Conservation (phyloP, 1,284 basidiomycete species). For the Melampsora allii-populina region DNA sequence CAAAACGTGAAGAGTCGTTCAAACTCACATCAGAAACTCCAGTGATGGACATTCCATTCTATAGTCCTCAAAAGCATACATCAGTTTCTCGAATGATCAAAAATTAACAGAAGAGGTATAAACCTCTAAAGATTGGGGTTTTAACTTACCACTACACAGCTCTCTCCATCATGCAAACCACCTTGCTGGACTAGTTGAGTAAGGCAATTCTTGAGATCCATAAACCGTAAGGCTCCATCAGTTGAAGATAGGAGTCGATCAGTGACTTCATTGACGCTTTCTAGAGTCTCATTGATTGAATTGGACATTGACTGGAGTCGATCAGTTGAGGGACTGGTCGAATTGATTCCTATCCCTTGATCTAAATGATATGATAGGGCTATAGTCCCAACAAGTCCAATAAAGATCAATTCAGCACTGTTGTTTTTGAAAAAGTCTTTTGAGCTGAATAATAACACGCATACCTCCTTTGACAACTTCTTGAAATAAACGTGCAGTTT, state of each 20-base stretch:
- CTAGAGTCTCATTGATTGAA: constrained; percentile 41
- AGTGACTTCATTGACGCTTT: constrained; percentile 33
- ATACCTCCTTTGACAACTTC: constrained; percentile 32
- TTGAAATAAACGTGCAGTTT: constrained; percentile 31
- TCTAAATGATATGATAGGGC: constrained; percentile 38
- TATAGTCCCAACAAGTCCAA: neutral
- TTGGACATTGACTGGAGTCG: constrained; percentile 35
- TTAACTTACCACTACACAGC: constrained; percentile 30
- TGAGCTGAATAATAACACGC: neutral
- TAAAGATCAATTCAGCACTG: no score
- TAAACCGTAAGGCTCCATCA: constrained; percentile 28
- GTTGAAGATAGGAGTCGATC: constrained; percentile 30
- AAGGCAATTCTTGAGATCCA: constrained; percentile 37
- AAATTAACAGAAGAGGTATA: neutral
- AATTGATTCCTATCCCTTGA: constrained; percentile 11
- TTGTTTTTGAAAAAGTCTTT: neutral
- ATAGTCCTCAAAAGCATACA: no score
- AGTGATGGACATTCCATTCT: constrained; percentile 39
- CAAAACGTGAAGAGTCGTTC: neutral
- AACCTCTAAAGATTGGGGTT: neutral
- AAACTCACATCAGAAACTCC: constrained; percentile 35
- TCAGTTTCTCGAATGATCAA: no score
- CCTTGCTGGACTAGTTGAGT: constrained; percentile 27
- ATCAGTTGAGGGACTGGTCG: constrained; percentile 9
- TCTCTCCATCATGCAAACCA: constrained; percentile 36